phyloP scores from a whole-genome alignment of 208 protist species.

The Crithidia expoeki region DNA sequence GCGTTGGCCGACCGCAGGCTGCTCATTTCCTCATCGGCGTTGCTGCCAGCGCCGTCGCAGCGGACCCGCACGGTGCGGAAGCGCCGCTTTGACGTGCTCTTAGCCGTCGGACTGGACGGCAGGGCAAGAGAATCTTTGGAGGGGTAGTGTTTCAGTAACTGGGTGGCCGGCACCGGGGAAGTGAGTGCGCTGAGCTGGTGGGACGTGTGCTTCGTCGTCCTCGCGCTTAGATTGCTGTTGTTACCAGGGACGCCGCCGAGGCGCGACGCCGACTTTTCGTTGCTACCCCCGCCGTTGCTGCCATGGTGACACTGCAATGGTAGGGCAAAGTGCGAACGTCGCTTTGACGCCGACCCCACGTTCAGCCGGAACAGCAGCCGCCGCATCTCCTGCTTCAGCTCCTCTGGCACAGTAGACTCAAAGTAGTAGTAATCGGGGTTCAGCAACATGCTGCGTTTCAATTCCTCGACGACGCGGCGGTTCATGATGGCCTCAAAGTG shows the following conservation, averaged over 20 bases:
- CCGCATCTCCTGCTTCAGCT: conserved; percentile 51
- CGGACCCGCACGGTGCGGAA: conserved; percentile 6
- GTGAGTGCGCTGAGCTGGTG: not conserved
- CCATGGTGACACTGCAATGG: not conserved
- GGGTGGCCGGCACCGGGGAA: conserved; percentile 4
- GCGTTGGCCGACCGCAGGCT: conserved; percentile 2
- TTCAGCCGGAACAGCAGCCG: conserved; percentile 31
- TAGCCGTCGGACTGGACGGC: not conserved
- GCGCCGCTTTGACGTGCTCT: conserved; percentile 6
- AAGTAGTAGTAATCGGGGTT: conserved; percentile 61
- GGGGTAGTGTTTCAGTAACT: not conserved
- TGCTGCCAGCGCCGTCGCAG: conserved; percentile 1
- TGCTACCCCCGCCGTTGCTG: conserved; percentile 1
- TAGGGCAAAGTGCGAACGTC: conserved; percentile 8
- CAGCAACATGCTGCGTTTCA: conserved; percentile 57
- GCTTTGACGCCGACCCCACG: conserved; percentile 9
- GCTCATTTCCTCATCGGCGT: not conserved
- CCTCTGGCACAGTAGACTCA: conserved; percentile 43
- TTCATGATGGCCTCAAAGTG: conserved; percentile 70
- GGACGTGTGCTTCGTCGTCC: not conserved
- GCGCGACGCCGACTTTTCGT: conserved; percentile 6
- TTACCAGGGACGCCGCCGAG: not conserved
- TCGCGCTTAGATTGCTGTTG: not conserved
- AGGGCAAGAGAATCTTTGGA: not conserved
- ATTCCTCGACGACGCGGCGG: conserved; percentile 37